Base-by-base conservation (phyloP, 306 rosid genomes). In the Hippophae tibetana region DNA sequence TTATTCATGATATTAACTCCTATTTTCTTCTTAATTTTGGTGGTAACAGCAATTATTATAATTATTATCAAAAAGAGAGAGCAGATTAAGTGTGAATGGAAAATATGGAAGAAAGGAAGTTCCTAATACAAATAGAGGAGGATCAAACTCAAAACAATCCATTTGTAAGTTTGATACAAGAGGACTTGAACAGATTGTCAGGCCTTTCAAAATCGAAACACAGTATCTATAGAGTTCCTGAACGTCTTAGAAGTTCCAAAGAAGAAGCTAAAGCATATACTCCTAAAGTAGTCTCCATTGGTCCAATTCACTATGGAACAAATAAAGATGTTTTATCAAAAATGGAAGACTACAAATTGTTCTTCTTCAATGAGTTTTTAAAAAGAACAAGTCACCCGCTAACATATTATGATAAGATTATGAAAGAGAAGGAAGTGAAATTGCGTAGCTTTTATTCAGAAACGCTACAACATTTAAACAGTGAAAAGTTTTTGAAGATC, bases 401-500 rank as follows among this genome's bases (percentile, higher is more conserved):
- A 61, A 48, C 47, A 5, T 31, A 52, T 0, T 65, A 31, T 43
- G 8, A 46, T 3, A 10, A 38, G 18, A 54, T 38, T 10, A 27
- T 72, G 49, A 52, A 54, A 57, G 14, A 26, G 10, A 52, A 8
- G 7, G 71, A 64, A 61, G 56, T 7, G 42, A 7, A 7, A 5
- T 46, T 71, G 43, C 57, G 62, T 7, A n/a, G 38, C 47, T 59
- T 44, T 13, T 71, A 59, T 9, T 52, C 43, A 13, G 76, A 65
- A 58, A 41, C 14, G 13, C 31, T 47, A 2, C 13, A 13, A 23
- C 4, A 4, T 31, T 65, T 53, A 0, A 6, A 13, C 13, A 60
- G 58, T 42, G 68, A 72, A 7, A 60, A 72, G n/a, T 49, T 72
- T 26, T 67, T 60, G 8, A 56, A 56, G 43, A 60, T 65, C 41